Conservation (phyloP, 306 rosid species). For the Elaeagnus macrophylla region DNA sequence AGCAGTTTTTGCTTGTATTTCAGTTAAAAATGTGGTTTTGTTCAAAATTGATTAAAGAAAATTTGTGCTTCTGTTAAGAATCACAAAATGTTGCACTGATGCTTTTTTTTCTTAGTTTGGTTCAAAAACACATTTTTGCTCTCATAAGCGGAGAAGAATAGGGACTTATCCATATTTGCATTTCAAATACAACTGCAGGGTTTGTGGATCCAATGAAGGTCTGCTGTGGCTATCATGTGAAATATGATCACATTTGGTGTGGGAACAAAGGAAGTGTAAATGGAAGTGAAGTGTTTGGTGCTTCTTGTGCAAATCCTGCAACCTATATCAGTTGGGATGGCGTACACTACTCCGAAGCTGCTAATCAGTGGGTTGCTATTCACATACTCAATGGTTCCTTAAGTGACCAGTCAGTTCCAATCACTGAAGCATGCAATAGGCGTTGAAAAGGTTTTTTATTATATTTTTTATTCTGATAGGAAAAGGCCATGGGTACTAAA, state of each 20-base stretch:
- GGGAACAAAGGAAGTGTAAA: slow-evolving; percentile 43
- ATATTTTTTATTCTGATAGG: too few species aligned
- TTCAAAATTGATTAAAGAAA: too few species aligned
- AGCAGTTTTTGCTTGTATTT: too few species aligned
- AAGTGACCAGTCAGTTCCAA: slow-evolving; percentile 54
- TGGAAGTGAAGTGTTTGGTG: slow-evolving; percentile 57
- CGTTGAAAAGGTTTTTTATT: slow-evolving; percentile 9
- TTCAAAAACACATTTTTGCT: too few species aligned
- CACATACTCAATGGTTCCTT: slow-evolving; percentile 55
- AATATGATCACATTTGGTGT: slow-evolving; percentile 74
- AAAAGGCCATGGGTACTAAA: too few species aligned
- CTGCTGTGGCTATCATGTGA: slow-evolving; percentile 86
- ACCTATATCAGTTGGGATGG: slow-evolving; percentile 72
- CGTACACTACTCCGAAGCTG: slow-evolving; percentile 83
- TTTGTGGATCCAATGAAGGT: slow-evolving; percentile 63
- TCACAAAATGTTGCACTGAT: too few species aligned
- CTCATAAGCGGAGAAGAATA: too few species aligned
- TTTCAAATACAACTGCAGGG: slow-evolving; percentile 30
- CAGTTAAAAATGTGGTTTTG: too few species aligned
- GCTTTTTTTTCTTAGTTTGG: too few species aligned
- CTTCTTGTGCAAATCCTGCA: slow-evolving; percentile 57
- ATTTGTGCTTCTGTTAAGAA: too few species aligned
- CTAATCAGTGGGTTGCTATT: slow-evolving; percentile 65
- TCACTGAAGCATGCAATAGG: slow-evolving; percentile 59
- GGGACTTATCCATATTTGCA: not conserved